phyloP scores from a whole-genome alignment of 2,329 filamentous ascomycete species.

The Didymella arachidicola region DNA sequence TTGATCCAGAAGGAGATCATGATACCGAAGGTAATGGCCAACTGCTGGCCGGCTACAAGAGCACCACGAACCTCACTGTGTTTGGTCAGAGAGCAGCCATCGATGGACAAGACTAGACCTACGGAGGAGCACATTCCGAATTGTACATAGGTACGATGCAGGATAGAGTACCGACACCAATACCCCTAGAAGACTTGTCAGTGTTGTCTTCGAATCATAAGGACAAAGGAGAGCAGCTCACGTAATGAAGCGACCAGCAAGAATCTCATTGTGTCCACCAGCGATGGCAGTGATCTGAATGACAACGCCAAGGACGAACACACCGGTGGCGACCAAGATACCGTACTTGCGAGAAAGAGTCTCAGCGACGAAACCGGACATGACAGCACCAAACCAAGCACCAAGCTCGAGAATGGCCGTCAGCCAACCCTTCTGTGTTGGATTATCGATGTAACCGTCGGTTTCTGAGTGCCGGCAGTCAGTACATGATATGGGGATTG shows the following conservation, averaged over 20 bases:
- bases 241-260: conserved; percentile 76
- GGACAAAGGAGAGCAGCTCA: conserved; percentile 25
- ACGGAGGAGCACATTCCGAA: conserved; percentile 59
- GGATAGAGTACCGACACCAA: conserved; percentile 73
- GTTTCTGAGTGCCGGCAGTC: conserved; percentile 48
- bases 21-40: conserved; percentile 65
- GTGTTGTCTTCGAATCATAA: conserved; percentile 22
- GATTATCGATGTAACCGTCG: conserved; percentile 48
- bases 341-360: conserved; percentile 72
- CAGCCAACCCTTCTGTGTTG: conserved; percentile 58
- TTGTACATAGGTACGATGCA: conserved; percentile 69
- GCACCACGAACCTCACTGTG: conserved; percentile 68
- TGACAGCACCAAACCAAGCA: conserved; percentile 76
- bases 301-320: conserved; percentile 76
- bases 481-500: neutral
- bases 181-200: conserved; percentile 48
- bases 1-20: conserved; percentile 47
- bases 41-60: conserved; percentile 68
- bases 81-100: conserved; percentile 49
- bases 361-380: conserved; percentile 76
- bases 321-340: conserved; percentile 68
- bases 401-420: conserved; percentile 76
- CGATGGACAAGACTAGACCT: conserved; percentile 5
- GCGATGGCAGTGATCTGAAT: conserved; percentile 70
- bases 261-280: conserved; percentile 66